Evolutionary conservation across 495 filamentous ascomycete species (phyloP), one percentile per base, ranked within the genome.

Genomic region (Penicillium manginii): DNA sequence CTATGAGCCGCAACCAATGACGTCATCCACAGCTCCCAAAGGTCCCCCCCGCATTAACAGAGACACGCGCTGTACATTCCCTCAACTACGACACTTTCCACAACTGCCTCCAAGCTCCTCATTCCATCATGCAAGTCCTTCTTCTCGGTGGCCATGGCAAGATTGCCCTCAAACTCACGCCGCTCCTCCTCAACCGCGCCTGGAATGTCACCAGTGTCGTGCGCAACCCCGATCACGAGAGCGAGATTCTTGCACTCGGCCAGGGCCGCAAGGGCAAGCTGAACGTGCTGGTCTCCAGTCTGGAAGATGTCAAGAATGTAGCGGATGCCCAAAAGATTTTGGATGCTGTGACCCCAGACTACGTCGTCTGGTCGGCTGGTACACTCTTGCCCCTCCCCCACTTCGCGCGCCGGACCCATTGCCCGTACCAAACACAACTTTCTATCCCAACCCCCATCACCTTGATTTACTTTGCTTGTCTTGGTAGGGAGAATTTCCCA

Each of bases 81-180:
- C 9, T 37, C 35, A 14, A 2, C 2, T 18, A 17, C 17, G 7
- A 43, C 8, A 19, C 40, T 43, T 18, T 9, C 0, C 15, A 43
- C n/a, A 17, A 3, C 40, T n/a, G 18, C 15, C 40, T 21, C 8
- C 21, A 21, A 32, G 15, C 12, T 26, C 21, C 14, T 61, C 18
- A 59, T 37, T n/a, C 50, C 62, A 74, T 46, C 53, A 76, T 78
- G 73, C 74, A 86, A 64, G 84, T 91, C 54, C 84, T 92, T 49
- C 74, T 94, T 40, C 85, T 96, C 40, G 91, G 91, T 59, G 90
- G 90, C 62, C 90, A 91, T 77, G 91, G 91, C 73, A 91, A 91
- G 70, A 71, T 94, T 48, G 84, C 89, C 56, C 83, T 88, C 39
- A 78, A 88, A n/a, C 78, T 93, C 11, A 94, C 90, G n/a, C 86